Evolutionary conservation across 129 eudicot genomes (phyloP).

Genomic region (Pseudognaphalium luteoalbum): DNA sequence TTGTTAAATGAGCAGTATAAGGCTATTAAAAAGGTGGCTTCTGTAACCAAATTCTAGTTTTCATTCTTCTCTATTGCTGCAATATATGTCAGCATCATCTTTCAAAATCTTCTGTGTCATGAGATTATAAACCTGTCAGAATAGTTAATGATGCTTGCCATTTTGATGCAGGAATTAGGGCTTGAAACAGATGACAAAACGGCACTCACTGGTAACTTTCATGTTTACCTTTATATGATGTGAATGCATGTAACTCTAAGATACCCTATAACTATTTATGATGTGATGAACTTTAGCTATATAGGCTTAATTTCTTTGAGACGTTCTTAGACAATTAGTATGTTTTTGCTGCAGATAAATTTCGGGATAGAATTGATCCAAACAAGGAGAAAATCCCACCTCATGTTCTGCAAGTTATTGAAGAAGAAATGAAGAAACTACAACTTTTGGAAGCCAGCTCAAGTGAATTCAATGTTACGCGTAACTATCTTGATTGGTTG

Average conservation of each 20-base stretch:
- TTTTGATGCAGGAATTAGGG: conserved; percentile 77
- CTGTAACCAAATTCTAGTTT: background rate
- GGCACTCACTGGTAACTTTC: conserved; percentile 79
- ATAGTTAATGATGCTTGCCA: background rate
- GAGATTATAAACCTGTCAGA: background rate
- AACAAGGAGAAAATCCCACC: conserved; percentile 91
- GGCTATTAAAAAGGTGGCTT: conserved; percentile 88
- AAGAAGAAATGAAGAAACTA: conserved; percentile 90
- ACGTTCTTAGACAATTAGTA: background rate
- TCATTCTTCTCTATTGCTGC: conserved; percentile 11
- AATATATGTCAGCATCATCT: background rate
- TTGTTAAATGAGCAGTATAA: conserved; percentile 94
- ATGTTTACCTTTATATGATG: conserved; percentile 13
- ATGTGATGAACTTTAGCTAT: background rate
- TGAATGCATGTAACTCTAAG: conserved; percentile 16
- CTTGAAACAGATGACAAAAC: conserved; percentile 96
- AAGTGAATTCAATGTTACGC: conserved; percentile 96
- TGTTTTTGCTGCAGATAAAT: conserved; percentile 61
- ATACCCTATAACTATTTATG: background rate
- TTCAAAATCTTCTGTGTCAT: background rate
- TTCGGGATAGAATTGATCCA: conserved; percentile 92
- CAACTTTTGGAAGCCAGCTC: conserved; percentile 96
- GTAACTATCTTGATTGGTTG: conserved; percentile 98
- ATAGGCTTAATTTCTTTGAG: background rate
- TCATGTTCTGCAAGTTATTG: conserved; percentile 95